Base-by-base conservation (phyloP, 305 asterid genomes). In the Solanum chacoense region DNA sequence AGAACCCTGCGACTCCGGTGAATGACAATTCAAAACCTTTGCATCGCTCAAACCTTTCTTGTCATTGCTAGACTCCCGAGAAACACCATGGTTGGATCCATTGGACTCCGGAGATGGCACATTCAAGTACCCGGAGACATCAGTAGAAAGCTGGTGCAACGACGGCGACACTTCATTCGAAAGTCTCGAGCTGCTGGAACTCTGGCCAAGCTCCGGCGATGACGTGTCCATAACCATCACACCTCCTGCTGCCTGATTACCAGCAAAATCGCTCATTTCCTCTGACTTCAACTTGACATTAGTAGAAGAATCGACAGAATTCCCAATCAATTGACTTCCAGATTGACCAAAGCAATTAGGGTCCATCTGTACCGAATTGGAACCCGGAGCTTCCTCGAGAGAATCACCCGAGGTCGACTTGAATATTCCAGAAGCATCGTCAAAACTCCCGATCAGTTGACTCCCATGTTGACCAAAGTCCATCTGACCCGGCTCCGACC, bases 61-160 rank as follows among this genome's bases (percentile, higher is more conserved):
- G 34, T 73, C 88, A 73, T 31, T 87, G 20, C 69, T 88, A 85
- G 91, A 71, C 42, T 89, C 88, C 55, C 87, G 93, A 80, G 90
- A 34, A 88, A 89, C 87, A 14, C 72, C 93, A 11, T 90, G 94
- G 65, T 94, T 94, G 74, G 96, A 95, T 81, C 96, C 98, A 42
- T 94, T 91, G 18, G 98, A 95, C 90, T 95, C 99, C 22, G 98
- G 97, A 20, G 98, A 96, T 50, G 92, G 91, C 89, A 93, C 91
- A 90, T 94, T 94, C 80, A 97, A 91, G 90, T 93, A 95, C 24
- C 91, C 88, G 11, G 89, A 88, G 50, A 89, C 91, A 88, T 90
- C 91, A 20, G 90, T 94, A 10, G 95, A 95, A 91, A 92, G 87
- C 92, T 90, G 94, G 35, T 90, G 89, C 59, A 92, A 72, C 75